Base-by-base conservation (phyloP, 73 alveolate genomes). In the Paramecium caudatum region DNA sequence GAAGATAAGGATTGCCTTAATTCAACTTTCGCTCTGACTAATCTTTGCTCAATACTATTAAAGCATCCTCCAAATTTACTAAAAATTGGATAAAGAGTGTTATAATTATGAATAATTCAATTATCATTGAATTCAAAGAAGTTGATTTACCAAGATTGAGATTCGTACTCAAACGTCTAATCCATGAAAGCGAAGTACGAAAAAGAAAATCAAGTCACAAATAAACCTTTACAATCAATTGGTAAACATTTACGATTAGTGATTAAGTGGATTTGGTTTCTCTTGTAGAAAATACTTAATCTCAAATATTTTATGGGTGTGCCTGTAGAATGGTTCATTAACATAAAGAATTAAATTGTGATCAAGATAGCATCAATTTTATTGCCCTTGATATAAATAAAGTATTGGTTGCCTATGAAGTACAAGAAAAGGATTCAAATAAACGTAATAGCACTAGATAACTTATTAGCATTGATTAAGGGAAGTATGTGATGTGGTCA, bases 391-490 rank as follows among this genome's bases (percentile, higher is more conserved):
- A 45, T 1, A 15, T 15, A 19, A 43, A 41, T 74, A 74, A 74
- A 21, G 32, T 74, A 8, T 37, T 74, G 32, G 69, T 74, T 2
- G 88, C 88, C 5, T 74, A 74, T 43, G 88, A 74, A 43, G 47
- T 74, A 7, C 10, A 74, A 39, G 88, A 74, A 16, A 74, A 37
- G 5, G 88, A 74, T 74, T 37, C 43, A 74, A 43, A 43, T 45
- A 36, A 43, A 21, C 2, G 68, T 9, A 45, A 41, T 74, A 21
- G 39, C 1, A 19, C 88, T 21, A 74, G 88, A 21, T 25, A 74
- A 12, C 45, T 45, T 2, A 45, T 45, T 37, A 41, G 68, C 6
- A 43, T 74, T 21, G 47, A 27, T 30, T 41, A 36, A 2, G 32
- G 43, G 6, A 41, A 74, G 4, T 37, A 74, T 16, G 17, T 45